phyloP scores from a whole-genome alignment of 106 monocot genomes.

The Acorus gramineus region DNA sequence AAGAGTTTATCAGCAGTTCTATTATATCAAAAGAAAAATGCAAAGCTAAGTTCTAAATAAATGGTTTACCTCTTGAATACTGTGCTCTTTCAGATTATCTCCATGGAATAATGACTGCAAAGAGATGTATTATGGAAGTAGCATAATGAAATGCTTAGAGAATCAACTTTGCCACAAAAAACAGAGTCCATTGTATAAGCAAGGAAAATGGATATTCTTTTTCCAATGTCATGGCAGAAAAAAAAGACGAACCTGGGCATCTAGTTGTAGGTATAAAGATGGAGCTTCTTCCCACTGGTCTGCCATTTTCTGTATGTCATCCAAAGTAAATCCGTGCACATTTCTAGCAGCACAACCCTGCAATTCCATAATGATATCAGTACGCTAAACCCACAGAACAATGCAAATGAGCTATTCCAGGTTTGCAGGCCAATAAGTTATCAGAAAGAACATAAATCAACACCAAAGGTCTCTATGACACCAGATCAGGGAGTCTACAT shows the following conservation, averaged over 20 bases:
- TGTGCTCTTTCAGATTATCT: constrained; percentile 53
- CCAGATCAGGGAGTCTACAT: no score
- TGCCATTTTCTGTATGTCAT: constrained; percentile 80
- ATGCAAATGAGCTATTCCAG: constrained; percentile 4
- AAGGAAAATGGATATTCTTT: no score
- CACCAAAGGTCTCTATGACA: no score
- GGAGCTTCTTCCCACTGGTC: constrained; percentile 92
- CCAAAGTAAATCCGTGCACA: constrained; percentile 75
- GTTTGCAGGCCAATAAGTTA: no score
- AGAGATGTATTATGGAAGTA: neutral
- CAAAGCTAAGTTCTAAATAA: neutral
- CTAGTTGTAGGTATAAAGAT: constrained; percentile 65
- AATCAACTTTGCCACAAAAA: neutral
- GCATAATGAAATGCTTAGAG: neutral
- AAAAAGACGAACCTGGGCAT: constrained; percentile 46
- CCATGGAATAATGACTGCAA: constrained; percentile 69
- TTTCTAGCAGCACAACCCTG: constrained; percentile 99
- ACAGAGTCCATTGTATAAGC: no score
- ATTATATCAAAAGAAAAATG: no score
- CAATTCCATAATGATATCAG: constrained; percentile 1
- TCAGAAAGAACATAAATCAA: no score
- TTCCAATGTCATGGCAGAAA: neutral
- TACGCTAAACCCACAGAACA: neutral
- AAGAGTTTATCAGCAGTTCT: no score
- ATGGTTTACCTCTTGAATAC: constrained; percentile 78